Evolutionary conservation across 108 stramenopile genomes (phyloP), one percentile per base, ranked within the genome.

Genomic region (Pinguiococcus pyrenoidosus): DNA sequence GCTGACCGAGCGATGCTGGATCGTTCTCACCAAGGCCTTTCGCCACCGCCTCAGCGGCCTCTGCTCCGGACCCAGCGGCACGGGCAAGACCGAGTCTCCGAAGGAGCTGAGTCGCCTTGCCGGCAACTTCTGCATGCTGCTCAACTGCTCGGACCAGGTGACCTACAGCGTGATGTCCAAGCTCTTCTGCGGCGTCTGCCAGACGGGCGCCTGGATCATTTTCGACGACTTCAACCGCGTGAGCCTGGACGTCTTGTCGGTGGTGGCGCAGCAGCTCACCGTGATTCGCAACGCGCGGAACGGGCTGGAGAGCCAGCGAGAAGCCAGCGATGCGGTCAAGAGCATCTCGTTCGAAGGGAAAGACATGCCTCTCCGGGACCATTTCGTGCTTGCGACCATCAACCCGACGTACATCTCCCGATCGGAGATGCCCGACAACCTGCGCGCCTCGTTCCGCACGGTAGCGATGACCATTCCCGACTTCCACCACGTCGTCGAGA

Each of bases 1-100:
- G 21, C 69, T 75, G n/a, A 75, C 74, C 10, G 74, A 75, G 26
- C 51, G 74, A 5, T 73, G 71, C 62, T 75, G 71, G 71, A 72
- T 75, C 54, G 73, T 72, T 5, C 55, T 72, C 23, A 74, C 72
- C 13, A 60, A 62, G 9, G 70, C 74, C 1, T 28, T 73, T 13
- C 54, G 68, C 30, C 35, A 73, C 9, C 62, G 64, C 26, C 64
- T 75, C 22, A 72, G 74, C 7, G 71, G 64, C 9, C 52, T 54
- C 30, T 72, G 72, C 0, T 21, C 56, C 2, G 74, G 73, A 9
- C 74, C 74, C 9, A 72, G 72, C 7, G 74, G 74, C 10, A 75
- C 74, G 2, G 74, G 74, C 18, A 75, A 75, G 51, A 75, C 74
- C 34, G 74, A 75, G 28, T 62, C 66, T 16, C 46, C 62, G 3